A percentile compares a stretch with the other conserved stretches of the same genome.
Evolutionary conservation across 1,284 basidiomycete genomes (phyloP).

Genomic region (Cutaneotrichosporon mucoides): DNA sequence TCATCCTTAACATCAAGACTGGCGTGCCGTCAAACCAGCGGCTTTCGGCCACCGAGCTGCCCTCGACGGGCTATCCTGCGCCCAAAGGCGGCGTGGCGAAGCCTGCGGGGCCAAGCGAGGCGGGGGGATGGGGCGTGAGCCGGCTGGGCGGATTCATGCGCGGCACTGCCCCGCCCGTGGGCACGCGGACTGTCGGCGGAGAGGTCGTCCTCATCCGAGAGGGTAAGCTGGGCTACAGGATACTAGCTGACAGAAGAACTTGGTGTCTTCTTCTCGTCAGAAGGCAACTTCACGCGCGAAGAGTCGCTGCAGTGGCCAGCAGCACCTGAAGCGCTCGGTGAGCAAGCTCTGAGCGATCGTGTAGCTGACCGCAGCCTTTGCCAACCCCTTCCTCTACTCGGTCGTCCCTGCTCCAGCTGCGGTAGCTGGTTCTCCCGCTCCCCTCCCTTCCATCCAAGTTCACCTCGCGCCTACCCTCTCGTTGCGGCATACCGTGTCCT

Average conservation of each 20-base stretch:
- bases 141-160: slow-evolving; percentile 10
- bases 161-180: slow-evolving; percentile 63
- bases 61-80: slow-evolving; percentile 48
- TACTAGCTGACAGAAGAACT: slow-evolving; percentile 54
- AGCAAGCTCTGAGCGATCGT: slow-evolving; percentile 16
- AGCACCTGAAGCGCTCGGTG: slow-evolving; percentile 75
- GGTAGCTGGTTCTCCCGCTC: slow-evolving; percentile 21
- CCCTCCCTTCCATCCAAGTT: slow-evolving; percentile 67
- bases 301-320: slow-evolving; percentile 69
- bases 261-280: slow-evolving; percentile 66
- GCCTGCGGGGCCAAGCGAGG: neutral
- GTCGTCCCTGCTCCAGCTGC: slow-evolving; percentile 57
- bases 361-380: slow-evolving; percentile 56
- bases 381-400: slow-evolving; percentile 80
- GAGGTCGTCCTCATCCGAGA: slow-evolving; percentile 76
- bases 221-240: slow-evolving; percentile 54
- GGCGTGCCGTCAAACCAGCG: slow-evolving; percentile 63
- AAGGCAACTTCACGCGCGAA: slow-evolving; percentile 62
- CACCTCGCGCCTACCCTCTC: slow-evolving; percentile 68
- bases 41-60: slow-evolving; percentile 60
- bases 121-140: slow-evolving; percentile 2
- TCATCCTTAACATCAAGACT: slow-evolving; percentile 61
- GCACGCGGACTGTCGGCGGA: slow-evolving; percentile 58
- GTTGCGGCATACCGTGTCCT: slow-evolving; percentile 61
- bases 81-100: slow-evolving; percentile 5